Evolutionary conservation across 2,329 filamentous ascomycete genomes (phyloP), one percentile per base, ranked within the genome.

Genomic region (Neoarthrinium moseri): DNA sequence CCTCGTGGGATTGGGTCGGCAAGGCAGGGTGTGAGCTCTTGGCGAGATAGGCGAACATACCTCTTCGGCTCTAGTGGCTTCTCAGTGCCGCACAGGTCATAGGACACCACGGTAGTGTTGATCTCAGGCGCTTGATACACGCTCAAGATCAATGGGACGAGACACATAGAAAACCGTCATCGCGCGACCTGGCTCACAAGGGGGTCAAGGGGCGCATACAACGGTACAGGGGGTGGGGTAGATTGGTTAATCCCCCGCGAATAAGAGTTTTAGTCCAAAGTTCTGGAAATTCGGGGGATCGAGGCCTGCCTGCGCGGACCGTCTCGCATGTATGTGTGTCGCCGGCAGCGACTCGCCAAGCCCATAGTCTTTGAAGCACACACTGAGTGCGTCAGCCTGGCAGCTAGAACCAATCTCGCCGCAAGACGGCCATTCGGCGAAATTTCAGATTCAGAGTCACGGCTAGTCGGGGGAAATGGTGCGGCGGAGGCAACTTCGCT

Each of bases 1-100:
- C 17, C 13, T 18, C 29, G 18, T 23, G 7, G 39, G 29, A 32
- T 42, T 26, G 41, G 30, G 21, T 24, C 26, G 21, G 39, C 32
- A 33, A 32, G 13, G 11, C 13, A 15, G 32, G 12, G 21, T 34
- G 13, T 20, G 11, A 15, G 35, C 18, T 36, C 41, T 44, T 44
- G 41, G 41, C 41, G 41, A 44, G 41, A 44, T 44, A 44, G 41
- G 41, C 41, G 30, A 36, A 35, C n/a, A 26, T 44, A 18, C 41
- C 32, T 15, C 32, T 35, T 35, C 23, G n/a, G 30, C 13, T 44
- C 39, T 43, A 43, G 39, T 20, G 29, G 24, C 12, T 22, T 33
- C 3, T 32, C 11, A 22, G 13, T 21, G 21, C 21, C 12, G 26
- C 27, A 24, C 29, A n/a, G 22, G 26, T 34, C 27, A 20, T 10